These are phyloP conservation scores for Lyophyllum atratum DNA, from an alignment of 768 basidiomycete genomes.

Conservation along the genomic window DNA sequence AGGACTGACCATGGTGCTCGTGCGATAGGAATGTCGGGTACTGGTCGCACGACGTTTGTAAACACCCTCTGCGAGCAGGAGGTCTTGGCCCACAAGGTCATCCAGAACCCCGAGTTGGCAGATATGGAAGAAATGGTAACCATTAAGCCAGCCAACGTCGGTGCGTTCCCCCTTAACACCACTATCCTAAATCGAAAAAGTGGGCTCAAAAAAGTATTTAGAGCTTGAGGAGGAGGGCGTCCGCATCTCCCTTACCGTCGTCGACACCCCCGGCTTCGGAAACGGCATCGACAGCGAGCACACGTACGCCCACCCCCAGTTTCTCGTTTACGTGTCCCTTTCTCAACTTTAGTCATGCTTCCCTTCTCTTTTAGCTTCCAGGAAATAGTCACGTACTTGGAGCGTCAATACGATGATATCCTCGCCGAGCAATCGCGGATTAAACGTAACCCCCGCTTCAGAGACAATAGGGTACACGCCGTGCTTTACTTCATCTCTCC, in stretches of 20 bases:
- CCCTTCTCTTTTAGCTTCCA: conserved; percentile 59
- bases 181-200: background rate
- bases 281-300: conserved; percentile 90
- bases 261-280: conserved; percentile 92
- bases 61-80: conserved; percentile 88
- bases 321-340: conserved; percentile 4
- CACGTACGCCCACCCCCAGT: conserved; percentile 51
- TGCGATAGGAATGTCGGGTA: conserved; percentile 77
- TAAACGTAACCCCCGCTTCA: conserved; percentile 91
- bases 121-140: conserved; percentile 75
- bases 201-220: conserved; percentile 24
- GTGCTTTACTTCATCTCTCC: conserved; percentile 91
- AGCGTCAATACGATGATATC: conserved; percentile 92
- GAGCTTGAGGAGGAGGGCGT: conserved; percentile 93
- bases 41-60: conserved; percentile 87
- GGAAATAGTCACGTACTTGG: conserved; percentile 84
- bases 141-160: conserved; percentile 83
- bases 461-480: conserved; percentile 87
- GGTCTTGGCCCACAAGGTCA: conserved; percentile 69
- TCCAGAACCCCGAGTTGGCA: conserved; percentile 66
- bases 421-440: conserved; percentile 86
- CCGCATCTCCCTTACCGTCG: conserved; percentile 85
- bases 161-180: conserved; percentile 36
- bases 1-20: background rate
- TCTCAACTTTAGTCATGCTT: conserved; percentile 2